Conservation (phyloP, 2,329 filamentous ascomycete species). For the Claviceps pusilla region DNA sequence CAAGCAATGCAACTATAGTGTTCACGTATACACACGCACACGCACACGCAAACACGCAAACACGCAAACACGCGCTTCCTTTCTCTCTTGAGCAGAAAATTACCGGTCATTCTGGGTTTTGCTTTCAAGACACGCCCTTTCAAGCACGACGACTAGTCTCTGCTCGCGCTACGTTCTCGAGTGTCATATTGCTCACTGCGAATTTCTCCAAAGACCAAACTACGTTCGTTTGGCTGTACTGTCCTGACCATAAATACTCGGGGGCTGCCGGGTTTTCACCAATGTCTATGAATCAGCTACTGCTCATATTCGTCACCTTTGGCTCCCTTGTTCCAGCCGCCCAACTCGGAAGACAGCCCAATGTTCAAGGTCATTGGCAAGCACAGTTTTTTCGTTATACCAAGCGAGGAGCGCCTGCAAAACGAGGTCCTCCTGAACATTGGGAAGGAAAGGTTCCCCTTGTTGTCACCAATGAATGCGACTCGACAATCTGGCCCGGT, state of each 20-base stretch:
- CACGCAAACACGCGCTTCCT: background rate
- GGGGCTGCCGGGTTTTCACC: background rate
- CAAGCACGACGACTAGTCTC: background rate
- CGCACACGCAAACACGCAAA: background rate
- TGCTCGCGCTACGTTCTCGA: background rate
- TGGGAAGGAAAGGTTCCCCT: conserved; percentile 38
- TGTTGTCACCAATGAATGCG: conserved; percentile 56
- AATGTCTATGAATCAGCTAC: conserved; percentile 10
- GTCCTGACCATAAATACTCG: background rate
- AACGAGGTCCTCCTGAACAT: conserved; percentile 18
- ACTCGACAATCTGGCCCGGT: conserved; percentile 59
- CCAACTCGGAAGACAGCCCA: conserved; percentile 6
- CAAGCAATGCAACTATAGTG: background rate
- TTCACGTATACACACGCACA: background rate
- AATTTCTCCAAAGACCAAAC: background rate
- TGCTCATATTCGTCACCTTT: conserved; percentile 10
- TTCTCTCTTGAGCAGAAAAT: background rate
- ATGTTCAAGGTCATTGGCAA: conserved; percentile 12
- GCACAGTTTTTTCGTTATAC: conserved; percentile 14
- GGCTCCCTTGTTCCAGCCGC: conserved; percentile 9
- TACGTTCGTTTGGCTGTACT: background rate
- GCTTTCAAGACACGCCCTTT: background rate
- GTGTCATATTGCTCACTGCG: background rate
- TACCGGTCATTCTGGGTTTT: background rate
- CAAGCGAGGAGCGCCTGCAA: conserved; percentile 12